Base-by-base conservation (phyloP, 1,139 yeast species). In the Taphrina sp. region DNA sequence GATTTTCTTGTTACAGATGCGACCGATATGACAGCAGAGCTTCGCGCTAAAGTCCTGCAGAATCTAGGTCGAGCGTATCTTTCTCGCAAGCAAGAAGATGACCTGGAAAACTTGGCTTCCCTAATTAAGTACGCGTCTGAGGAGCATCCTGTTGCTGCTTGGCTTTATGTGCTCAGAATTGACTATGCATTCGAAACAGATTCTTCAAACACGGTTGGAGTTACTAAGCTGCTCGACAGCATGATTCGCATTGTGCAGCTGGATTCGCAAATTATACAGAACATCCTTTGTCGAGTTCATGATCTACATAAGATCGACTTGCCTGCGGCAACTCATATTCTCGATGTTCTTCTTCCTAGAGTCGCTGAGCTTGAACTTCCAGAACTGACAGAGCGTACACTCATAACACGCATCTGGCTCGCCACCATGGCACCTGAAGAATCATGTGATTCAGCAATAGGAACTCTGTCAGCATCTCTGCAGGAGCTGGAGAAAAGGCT, bases 341-440 rank as follows among this genome's bases (percentile, higher is more conserved):
- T 49, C 20, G 54, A 49, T 39, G 22, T 38, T 12, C 33, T 49
- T 5, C n/a, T 49, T 33, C 54, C 54, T n/a, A 38, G 24, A 17
- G 33, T 33, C 5, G 54, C 44, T 3, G 54, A 49, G 20, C 5
- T 26, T n/a, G 34, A 34, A 10, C 20, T 20, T n/a, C 7, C 12
- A 8, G 60, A 58, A 10, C 51, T 57, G 58, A 31, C 35, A 8
- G 61, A 60, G 22, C 46, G 37, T 8, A 56, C 58, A 8, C 54
- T 60, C 24, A 45, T 60, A 24, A 49, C 53, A 4, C 52, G 61
- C 3, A 16, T 60, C 8, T 45, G 58, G 39, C 22, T 47, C 10
- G 41, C 57, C 5, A 37, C 61, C 3, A 43, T 42, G 31, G 24
- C 14, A 2, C 39, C 55, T 5, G 45, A 49, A 12, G 28, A 19